Conservation (phyloP, 2,329 filamentous ascomycete genomes). For the Hyphodiscus sp. region DNA sequence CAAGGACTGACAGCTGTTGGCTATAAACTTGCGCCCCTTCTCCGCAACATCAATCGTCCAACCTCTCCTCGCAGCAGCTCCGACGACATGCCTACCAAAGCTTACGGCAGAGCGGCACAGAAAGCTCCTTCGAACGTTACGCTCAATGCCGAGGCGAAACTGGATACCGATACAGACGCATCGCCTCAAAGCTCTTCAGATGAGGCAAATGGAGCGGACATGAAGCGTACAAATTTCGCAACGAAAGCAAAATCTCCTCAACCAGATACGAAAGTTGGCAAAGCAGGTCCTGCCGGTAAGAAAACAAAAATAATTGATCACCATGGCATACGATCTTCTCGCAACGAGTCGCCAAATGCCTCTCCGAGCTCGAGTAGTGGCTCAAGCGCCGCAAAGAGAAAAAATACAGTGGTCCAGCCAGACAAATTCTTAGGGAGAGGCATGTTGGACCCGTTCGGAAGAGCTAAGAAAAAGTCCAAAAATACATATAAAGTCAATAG, state of each 20-base stretch:
- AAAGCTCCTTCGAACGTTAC: background rate
- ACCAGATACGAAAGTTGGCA: background rate
- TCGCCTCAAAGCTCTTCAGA: background rate
- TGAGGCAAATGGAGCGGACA: background rate
- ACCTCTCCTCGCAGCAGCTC: background rate
- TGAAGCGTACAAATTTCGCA: background rate
- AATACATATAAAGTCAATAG: background rate
- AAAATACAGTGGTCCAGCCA: slow-evolving; percentile 9
- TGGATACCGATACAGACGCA: background rate
- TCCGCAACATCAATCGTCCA: background rate
- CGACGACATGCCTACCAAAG: background rate
- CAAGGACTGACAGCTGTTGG: background rate
- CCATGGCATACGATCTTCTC: background rate
- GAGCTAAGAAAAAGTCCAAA: slow-evolving; percentile 4
- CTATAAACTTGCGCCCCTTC: background rate
- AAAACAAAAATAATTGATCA: background rate
- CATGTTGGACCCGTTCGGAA: slow-evolving; percentile 17
- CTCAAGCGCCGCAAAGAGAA: slow-evolving; percentile 16
- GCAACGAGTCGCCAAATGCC: background rate
- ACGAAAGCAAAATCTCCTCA: background rate
- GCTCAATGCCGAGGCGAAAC: background rate
- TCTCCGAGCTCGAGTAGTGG: slow-evolving; percentile 1
- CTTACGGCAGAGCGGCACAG: background rate
- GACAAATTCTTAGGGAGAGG: slow-evolving; percentile 9
- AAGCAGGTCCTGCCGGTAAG: background rate